These are phyloP conservation scores for Colletotrichum sansevieriae DNA, from an alignment of 2,329 filamentous ascomycete species.

Conservation along the genomic window DNA sequence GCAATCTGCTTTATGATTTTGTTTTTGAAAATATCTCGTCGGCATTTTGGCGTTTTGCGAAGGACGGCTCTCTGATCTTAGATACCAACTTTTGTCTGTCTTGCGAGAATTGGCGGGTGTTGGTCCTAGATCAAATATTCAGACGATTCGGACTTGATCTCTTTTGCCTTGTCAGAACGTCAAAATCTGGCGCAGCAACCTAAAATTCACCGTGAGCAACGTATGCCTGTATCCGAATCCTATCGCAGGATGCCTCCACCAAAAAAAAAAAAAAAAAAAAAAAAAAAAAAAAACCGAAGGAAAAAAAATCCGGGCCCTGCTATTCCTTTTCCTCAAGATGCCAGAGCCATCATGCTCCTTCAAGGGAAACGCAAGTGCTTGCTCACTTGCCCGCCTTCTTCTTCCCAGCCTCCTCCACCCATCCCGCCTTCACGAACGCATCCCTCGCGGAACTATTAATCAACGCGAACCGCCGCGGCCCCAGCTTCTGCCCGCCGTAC, in stretches of 20 bases:
- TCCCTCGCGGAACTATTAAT: constrained; percentile 91
- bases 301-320: too few species aligned
- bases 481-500: constrained; percentile 93
- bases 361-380: too few species aligned
- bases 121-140: constrained; percentile 1
- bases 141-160: constrained; percentile 17
- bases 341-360: too few species aligned
- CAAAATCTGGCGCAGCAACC: not conserved
- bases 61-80: constrained; percentile 37
- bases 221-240: not conserved
- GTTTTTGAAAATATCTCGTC: constrained; percentile 17
- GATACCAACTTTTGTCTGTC: constrained; percentile 41
- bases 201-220: not conserved
- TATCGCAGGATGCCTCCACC: too few species aligned
- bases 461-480: constrained; percentile 88
- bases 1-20: constrained; percentile 30
- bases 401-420: constrained; percentile 69
- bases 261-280: too few species aligned
- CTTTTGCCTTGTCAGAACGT: not conserved
- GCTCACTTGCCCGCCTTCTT: constrained; percentile 54
- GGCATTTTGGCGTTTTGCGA: constrained; percentile 36
- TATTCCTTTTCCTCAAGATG: too few species aligned
- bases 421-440: constrained; percentile 82
- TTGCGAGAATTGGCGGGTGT: constrained; percentile 18
- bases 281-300: too few species aligned